These are phyloP conservation scores for Basipetospora chlamydospora DNA, from an alignment of 2,329 filamentous ascomycete genomes.

Conservation along the genomic window DNA sequence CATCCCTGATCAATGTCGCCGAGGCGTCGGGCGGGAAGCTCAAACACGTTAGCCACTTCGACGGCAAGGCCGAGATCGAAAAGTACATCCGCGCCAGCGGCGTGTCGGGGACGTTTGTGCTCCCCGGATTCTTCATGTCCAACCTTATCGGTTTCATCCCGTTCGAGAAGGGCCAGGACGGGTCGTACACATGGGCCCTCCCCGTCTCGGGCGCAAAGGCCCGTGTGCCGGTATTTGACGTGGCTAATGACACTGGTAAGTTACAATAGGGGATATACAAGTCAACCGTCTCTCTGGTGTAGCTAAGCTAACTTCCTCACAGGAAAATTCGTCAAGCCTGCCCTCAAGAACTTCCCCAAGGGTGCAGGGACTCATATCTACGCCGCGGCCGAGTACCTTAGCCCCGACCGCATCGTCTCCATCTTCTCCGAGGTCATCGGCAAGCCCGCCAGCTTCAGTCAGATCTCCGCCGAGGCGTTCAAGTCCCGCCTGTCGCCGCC, in stretches of 20 bases:
- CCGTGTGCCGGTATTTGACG: no score
- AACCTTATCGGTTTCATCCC: conserved; percentile 19
- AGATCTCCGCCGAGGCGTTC: conserved; percentile 20
- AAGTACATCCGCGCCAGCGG: conserved; percentile 35
- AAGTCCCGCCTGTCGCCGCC: conserved; percentile 17
- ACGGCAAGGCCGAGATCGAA: conserved; percentile 41
- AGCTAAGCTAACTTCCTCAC: background rate
- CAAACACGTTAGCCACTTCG: conserved; percentile 32
- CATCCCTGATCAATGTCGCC: conserved; percentile 25
- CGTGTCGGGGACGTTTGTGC: conserved; percentile 35
- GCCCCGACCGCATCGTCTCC: conserved; percentile 16
- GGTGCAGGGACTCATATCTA: conserved; percentile 20
- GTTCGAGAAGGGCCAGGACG: conserved; percentile 12
- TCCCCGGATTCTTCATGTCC: conserved; percentile 39
- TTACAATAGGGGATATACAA: background rate
- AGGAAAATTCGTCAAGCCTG: conserved; percentile 22
- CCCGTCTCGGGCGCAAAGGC: no score
- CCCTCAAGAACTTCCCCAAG: conserved; percentile 11
- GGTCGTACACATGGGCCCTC: conserved; percentile 14
- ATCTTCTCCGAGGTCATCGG: conserved; percentile 17
- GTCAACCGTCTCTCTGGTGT: no score
- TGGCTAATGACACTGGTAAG: conserved; percentile 17
- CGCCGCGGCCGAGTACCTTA: conserved; percentile 22
- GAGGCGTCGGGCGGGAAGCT: conserved; percentile 22
- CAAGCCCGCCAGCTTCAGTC: conserved; percentile 15